phyloP scores from a whole-genome alignment of 2,329 filamentous ascomycete species.

The Calonectria multiphialidica region DNA sequence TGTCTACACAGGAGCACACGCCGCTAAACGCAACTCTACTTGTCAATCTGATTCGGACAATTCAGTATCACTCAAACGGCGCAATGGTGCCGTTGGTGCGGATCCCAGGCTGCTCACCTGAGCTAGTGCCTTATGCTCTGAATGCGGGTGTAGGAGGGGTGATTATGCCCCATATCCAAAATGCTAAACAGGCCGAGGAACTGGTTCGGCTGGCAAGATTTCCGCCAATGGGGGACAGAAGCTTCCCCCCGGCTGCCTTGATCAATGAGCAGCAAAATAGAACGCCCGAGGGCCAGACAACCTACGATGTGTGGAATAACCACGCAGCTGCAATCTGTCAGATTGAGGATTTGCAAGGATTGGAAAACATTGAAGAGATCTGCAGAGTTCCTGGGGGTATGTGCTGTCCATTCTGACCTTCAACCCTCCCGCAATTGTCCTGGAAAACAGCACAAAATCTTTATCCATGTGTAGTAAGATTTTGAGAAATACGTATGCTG shows the following conservation, averaged over 20 bases:
- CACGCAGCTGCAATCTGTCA: conserved; percentile 19
- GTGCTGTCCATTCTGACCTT: not conserved
- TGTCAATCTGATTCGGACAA: conserved; percentile 11
- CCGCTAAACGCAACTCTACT: conserved; percentile 24
- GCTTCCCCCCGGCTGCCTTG: conserved; percentile 13
- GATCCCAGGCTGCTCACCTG: conserved; percentile 11
- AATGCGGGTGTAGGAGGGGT: conserved; percentile 20
- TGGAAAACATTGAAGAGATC: conserved; percentile 25
- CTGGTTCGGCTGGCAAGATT: conserved; percentile 17
- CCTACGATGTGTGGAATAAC: conserved; percentile 22
- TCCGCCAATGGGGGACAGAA: conserved; percentile 17
- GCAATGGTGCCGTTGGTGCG: conserved; percentile 26
- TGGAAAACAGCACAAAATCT: not conserved
- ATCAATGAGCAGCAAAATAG: not conserved
- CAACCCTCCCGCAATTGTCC: not conserved
- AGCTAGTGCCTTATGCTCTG: not conserved
- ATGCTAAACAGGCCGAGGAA: conserved; percentile 22
- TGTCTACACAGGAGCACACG: conserved; percentile 19
- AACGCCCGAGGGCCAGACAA: not conserved
- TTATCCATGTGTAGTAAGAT: not conserved
- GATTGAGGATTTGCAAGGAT: conserved; percentile 19
- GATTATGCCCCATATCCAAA: conserved; percentile 19
- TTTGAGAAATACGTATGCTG: not conserved
- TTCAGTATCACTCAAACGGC: conserved; percentile 25
- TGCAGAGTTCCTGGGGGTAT: conserved; percentile 8